Evolutionary conservation across 2,329 filamentous ascomycete species (phyloP).

Genomic region (Xylaria sp.): DNA sequence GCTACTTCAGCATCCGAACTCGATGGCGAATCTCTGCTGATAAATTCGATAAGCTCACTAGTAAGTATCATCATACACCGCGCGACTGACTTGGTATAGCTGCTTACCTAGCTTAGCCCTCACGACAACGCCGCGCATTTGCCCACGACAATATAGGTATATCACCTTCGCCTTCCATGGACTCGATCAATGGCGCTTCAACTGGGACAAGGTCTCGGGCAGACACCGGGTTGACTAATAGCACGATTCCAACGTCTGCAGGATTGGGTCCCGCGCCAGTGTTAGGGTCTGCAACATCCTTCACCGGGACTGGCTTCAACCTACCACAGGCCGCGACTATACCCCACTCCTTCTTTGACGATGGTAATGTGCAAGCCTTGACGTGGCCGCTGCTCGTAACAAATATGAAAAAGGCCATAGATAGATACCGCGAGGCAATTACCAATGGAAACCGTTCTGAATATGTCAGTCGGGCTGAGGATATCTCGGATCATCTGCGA

Average conservation of each 20-base stretch:
- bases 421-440: constrained; percentile 91
- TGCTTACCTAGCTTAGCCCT: constrained; percentile 56
- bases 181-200: constrained; percentile 81
- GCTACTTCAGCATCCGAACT: constrained; percentile 84
- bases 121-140: constrained; percentile 72
- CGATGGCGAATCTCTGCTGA: constrained; percentile 79
- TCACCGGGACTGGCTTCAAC: constrained; percentile 68
- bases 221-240: constrained; percentile 60
- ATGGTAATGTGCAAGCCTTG: constrained; percentile 80
- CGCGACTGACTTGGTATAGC: constrained; percentile 10
- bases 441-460: constrained; percentile 84
- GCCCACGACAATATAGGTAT: constrained; percentile 68
- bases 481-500: constrained; percentile 95
- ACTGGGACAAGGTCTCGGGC: constrained; percentile 67
- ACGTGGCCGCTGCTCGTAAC: constrained; percentile 92
- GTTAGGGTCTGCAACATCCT: constrained; percentile 70
- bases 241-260: constrained; percentile 56
- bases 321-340: constrained; percentile 70
- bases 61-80: constrained; percentile 60
- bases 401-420: constrained; percentile 92
- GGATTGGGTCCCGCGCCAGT: constrained; percentile 59
- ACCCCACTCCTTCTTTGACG: constrained; percentile 89
- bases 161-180: constrained; percentile 90
- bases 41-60: constrained; percentile 74
- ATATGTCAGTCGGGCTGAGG: constrained; percentile 93